Evolutionary conservation across 805 yeast genomes (phyloP).

Genomic region (Spencermartinsiella europaea): DNA sequence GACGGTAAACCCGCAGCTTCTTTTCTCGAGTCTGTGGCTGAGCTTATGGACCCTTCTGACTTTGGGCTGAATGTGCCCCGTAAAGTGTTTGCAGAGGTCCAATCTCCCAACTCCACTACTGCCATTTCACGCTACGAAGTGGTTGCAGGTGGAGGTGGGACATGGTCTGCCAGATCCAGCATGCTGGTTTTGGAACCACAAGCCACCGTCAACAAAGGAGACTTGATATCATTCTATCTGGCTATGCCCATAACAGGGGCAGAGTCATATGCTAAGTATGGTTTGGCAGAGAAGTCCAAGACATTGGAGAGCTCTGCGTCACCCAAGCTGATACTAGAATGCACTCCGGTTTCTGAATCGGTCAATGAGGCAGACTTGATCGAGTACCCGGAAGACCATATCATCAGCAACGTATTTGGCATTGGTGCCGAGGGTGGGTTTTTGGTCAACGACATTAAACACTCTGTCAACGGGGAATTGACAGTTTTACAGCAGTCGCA

Average conservation of each 20-base stretch:
- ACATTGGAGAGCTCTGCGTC: background rate
- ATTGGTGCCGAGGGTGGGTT: constrained; percentile 31
- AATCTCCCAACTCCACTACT: constrained; percentile 10
- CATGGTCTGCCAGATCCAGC: constrained; percentile 67
- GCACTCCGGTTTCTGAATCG: constrained; percentile 26
- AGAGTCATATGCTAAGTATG: constrained; percentile 3
- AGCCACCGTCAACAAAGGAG: constrained; percentile 44
- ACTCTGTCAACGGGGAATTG: constrained; percentile 27
- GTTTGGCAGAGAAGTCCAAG: background rate
- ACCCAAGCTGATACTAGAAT: constrained; percentile 22
- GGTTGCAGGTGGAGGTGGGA: constrained; percentile 73
- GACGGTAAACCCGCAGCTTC: constrained; percentile 54
- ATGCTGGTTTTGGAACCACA: constrained; percentile 62
- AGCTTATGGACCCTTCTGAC: constrained; percentile 17
- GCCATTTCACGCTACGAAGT: constrained; percentile 44
- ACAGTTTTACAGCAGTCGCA: background rate
- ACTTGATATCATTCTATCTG: constrained; percentile 39
- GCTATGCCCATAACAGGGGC: constrained; percentile 9
- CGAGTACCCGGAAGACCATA: constrained; percentile 15
- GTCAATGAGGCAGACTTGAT: constrained; percentile 17
- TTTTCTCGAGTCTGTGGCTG: constrained; percentile 38
- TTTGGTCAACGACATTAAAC: constrained; percentile 27
- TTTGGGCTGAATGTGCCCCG: constrained; percentile 11
- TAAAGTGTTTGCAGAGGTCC: constrained; percentile 19
- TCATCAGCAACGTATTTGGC: constrained; percentile 27